Percentiles rank a stretch among this genome's conserved stretches.
Conservation (phyloP, 169 alveolate genomes). For the Besnoitia besnoiti region DNA sequence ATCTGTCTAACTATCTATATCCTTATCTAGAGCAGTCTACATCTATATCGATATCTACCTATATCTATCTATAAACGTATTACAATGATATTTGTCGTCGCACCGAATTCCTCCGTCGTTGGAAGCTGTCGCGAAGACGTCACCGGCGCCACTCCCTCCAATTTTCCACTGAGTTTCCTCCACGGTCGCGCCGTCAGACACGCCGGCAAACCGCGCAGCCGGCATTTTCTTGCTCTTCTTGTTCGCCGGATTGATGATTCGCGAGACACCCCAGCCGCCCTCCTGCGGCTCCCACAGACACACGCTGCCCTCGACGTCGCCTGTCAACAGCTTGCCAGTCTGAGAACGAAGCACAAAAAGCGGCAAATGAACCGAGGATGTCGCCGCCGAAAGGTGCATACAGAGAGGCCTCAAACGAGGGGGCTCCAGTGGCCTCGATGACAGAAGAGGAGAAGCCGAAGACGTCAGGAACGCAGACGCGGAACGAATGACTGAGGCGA, state of each 20-base stretch:
- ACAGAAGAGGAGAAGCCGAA: too few relatives aligned
- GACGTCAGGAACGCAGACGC: too few relatives aligned
- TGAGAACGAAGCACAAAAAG: neutral
- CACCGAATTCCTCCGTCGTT: conserved; percentile 53
- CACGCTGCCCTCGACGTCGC: conserved; percentile 43
- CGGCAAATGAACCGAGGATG: too few relatives aligned
- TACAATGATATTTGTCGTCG: neutral
- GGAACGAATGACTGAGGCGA: too few relatives aligned
- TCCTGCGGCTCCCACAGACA: conserved; percentile 53
- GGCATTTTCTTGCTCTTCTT: neutral
- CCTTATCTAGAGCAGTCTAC: neutral
- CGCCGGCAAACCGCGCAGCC: neutral
- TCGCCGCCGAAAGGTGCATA: too few relatives aligned
- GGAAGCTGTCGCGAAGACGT: conserved; percentile 61
- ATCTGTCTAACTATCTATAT: neutral
- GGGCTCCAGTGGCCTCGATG: too few relatives aligned
- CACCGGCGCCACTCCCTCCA: conserved; percentile 60
- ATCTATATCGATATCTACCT: neutral
- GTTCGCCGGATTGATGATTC: neutral
- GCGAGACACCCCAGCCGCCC: conserved; percentile 59
- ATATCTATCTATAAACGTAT: neutral
- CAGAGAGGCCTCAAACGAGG: too few relatives aligned
- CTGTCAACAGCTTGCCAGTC: conserved; percentile 55
- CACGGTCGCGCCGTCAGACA: neutral
- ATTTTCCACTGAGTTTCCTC: conserved; percentile 64